These are phyloP conservation scores for Hymenoscyphus fructigenus DNA, from an alignment of 2,329 filamentous ascomycete genomes.

Conservation along the genomic window DNA sequence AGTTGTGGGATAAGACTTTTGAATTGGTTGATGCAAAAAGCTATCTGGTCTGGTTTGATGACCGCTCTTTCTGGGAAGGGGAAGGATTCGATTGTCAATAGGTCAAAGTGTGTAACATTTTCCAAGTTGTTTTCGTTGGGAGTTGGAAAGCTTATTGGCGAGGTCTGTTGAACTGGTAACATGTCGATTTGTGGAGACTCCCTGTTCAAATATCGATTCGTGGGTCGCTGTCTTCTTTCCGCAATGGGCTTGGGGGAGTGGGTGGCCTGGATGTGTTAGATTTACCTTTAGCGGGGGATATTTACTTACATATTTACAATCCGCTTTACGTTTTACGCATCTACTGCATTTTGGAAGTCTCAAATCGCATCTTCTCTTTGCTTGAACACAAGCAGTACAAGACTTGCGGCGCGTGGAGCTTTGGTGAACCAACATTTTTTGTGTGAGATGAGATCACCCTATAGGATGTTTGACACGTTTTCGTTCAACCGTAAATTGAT, in stretches of 20 bases:
- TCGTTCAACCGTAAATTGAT: too few species aligned
- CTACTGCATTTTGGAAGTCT: constrained; percentile 24
- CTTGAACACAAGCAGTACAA: constrained; percentile 26
- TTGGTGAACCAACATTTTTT: constrained; percentile 10
- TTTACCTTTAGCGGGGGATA: neutral
- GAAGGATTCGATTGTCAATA: constrained; percentile 10
- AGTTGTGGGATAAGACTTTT: constrained; percentile 16
- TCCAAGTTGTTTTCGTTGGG: neutral
- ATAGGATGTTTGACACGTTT: too few species aligned
- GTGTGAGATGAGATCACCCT: neutral
- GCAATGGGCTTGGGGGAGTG: neutral
- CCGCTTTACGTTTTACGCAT: constrained; percentile 18
- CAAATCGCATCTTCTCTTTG: constrained; percentile 31
- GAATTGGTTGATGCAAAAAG: constrained; percentile 19
- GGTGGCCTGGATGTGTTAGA: neutral
- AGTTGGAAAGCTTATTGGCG: neutral
- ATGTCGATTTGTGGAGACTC: constrained; percentile 10
- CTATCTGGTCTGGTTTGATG: constrained; percentile 13
- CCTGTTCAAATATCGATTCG: neutral
- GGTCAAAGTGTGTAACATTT: neutral
- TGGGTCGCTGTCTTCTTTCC: neutral
- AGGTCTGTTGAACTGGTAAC: neutral
- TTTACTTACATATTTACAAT: constrained; percentile 28
- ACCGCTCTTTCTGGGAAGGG: constrained; percentile 7
- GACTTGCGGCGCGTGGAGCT: constrained; percentile 19